A percentile compares a stretch with the other conserved stretches of the same genome.
These are phyloP conservation scores for Limonium bicolor DNA, from an alignment of 148 eudicot species.

Conservation along the genomic window DNA sequence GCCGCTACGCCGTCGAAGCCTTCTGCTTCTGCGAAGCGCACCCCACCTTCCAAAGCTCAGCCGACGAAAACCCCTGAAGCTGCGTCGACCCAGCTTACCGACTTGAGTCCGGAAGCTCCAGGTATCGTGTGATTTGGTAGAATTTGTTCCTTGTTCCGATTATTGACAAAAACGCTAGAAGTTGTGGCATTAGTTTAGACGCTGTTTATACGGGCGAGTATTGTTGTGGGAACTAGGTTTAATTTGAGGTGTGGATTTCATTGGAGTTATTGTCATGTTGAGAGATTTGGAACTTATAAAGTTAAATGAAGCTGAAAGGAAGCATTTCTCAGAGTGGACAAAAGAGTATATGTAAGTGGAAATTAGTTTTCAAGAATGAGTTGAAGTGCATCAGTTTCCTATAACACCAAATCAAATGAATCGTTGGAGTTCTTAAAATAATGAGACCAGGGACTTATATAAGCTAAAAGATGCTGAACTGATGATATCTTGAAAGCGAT, in stretches of 20 bases:
- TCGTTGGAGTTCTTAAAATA: too few relatives aligned
- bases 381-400: too few relatives aligned
- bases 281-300: too few relatives aligned
- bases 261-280: not conserved
- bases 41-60: slow-evolving; percentile 11
- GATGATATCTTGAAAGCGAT: too few relatives aligned
- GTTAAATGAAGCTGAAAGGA: not conserved
- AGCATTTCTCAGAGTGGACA: too few relatives aligned
- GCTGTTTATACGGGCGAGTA: not conserved
- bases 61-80: slow-evolving; percentile 5
- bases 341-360: too few relatives aligned
- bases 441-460: too few relatives aligned
- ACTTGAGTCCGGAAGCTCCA: slow-evolving; percentile 15
- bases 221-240: not conserved
- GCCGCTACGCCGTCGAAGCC: slow-evolving; percentile 13
- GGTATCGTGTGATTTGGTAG: slow-evolving; percentile 9
- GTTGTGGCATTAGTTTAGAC: not conserved
- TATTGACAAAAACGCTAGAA: not conserved
- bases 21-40: slow-evolving; percentile 4
- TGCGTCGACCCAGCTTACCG: not conserved
- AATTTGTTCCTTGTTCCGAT: not conserved
- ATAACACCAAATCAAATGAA: too few relatives aligned
- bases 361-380: too few relatives aligned
- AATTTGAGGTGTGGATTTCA: not conserved
- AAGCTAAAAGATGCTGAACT: too few relatives aligned